Conservation (phyloP, 2,329 filamentous ascomycete genomes). For the Beauveria sp. region DNA sequence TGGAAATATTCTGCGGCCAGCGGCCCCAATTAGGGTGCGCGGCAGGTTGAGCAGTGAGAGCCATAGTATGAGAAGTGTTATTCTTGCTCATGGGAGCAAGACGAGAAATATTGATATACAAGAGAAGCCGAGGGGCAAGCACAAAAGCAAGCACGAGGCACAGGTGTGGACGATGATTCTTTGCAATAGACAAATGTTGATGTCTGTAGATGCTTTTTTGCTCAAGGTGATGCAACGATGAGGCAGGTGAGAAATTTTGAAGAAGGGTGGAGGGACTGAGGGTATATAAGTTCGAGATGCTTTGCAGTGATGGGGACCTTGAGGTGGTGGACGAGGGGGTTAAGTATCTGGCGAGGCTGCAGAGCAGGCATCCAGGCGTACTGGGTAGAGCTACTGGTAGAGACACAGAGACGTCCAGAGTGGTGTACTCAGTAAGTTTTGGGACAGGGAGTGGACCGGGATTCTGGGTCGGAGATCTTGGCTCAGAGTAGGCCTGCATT, state of each 20-base stretch:
- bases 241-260: not conserved
- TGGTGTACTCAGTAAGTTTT: not conserved
- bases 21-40: slow-evolving; percentile 45
- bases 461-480: slow-evolving; percentile 13
- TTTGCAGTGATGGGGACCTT: not conserved
- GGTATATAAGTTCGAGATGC: slow-evolving; percentile 12
- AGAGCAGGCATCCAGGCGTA: slow-evolving; percentile 1
- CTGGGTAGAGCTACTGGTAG: not conserved
- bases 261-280: slow-evolving; percentile 8
- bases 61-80: slow-evolving; percentile 27
- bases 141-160: not conserved
- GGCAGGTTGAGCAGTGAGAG: slow-evolving; percentile 39
- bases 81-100: slow-evolving; percentile 6
- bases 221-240: not conserved
- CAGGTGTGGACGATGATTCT: not conserved
- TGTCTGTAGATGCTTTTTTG: not conserved
- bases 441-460: slow-evolving; percentile 11
- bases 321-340: slow-evolving; percentile 11
- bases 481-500: slow-evolving; percentile 12
- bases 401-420: slow-evolving; percentile 2
- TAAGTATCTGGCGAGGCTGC: slow-evolving; percentile 10
- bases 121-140: not conserved
- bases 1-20: slow-evolving; percentile 42
- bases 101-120: not conserved
- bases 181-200: not conserved